Evolutionary conservation across 441 rosid genomes (phyloP), one percentile per base, ranked within the genome.

Genomic region (Cnidoscolus chayamansa): DNA sequence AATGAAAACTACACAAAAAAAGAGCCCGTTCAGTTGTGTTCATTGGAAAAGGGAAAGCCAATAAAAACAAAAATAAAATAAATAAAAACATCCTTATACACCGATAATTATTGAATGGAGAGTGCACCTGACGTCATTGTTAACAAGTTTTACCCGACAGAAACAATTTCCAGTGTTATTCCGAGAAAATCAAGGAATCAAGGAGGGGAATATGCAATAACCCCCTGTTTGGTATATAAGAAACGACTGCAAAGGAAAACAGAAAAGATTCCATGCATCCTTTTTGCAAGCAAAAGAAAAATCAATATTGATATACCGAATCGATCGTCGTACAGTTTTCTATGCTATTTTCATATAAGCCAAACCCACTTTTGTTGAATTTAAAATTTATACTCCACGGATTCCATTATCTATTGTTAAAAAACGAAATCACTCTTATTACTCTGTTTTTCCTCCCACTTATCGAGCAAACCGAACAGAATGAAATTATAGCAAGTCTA

Each of bases 141-240:
- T 57, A 20, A 19, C 40, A 45, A 56, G 30, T 10, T 43, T 45
- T 57, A 45, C 30, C 30, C 19, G 13, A 15, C 43, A 43, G 4
- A 58, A 30, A 30, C 43, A 68, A 68, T 51, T 30, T 0, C 10
- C 50, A 61, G 43, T 13, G 0, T 9, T 63, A 9, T 67, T 20
- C 17, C 49, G 3, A 68, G 40, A 45, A 69, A 48, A 70, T 25
- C 31, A 66, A 62, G 16, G 56, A 25, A 43, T 15, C n/a, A 58
- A 45, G 59, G 3, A 60, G 20, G 4, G 7, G 30, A 73, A 73
- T 63, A 63, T 72, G 51, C 43, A 67, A 55, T 53, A 54, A 20
- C 47, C 30, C 17, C 49, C 31, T 35, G 49, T 35, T 25, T 49
- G 19, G 10, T 12, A 65, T 48, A 9, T 37, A 37, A 65, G 55